Evolutionary conservation across 345 rosid species (phyloP), one percentile per base, ranked within the genome.

Genomic region (Cardiospermum halicacabum): DNA sequence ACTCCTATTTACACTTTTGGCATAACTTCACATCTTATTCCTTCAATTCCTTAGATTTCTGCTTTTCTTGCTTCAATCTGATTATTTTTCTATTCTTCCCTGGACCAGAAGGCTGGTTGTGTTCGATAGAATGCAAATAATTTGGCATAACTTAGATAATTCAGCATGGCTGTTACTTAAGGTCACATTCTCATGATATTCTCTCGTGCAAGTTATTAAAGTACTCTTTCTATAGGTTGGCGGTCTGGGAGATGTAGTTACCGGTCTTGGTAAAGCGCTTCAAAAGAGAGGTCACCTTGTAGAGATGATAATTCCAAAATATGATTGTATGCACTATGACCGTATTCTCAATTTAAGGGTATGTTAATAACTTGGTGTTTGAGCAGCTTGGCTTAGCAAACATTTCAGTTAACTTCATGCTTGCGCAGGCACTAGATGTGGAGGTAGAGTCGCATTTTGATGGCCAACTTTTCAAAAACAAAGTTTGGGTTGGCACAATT

Each of bases 201-300:
- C 11, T 60, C 28, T 26, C n/a, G 10, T 60, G 40, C 65, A 11
- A 34, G 10, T 47, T 30, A 7, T 68, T 40, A 53, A 53, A 56
- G 22, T 56, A 11, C 64, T 60, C 61, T 61, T 39, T 37, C 64
- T 40, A 66, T 59, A 94, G 99, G 97, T 94, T 82, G 99, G 99
- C 62, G 99, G 99, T 50, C 83, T 94, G 81, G 99, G 92, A 57
- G 99, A 94, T 65, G 99, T 94, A 50, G 91, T 94, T 67, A 79
- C 96, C 34, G 99, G 97, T 74, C 97, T 94, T 69, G 73, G 95
- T 67, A 94, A 90, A 81, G 87, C 97, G 71, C 73, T 94, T 60
- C 99, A 94, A 78, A 85, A 87, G 84, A 85, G 77, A 81, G 99
- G 97, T 60, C 96, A 94, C 65, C 85, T 90, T 71, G 91, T 90